Conservation (phyloP, 1,139 yeast genomes). For the Arxiozyma heterogenica region DNA sequence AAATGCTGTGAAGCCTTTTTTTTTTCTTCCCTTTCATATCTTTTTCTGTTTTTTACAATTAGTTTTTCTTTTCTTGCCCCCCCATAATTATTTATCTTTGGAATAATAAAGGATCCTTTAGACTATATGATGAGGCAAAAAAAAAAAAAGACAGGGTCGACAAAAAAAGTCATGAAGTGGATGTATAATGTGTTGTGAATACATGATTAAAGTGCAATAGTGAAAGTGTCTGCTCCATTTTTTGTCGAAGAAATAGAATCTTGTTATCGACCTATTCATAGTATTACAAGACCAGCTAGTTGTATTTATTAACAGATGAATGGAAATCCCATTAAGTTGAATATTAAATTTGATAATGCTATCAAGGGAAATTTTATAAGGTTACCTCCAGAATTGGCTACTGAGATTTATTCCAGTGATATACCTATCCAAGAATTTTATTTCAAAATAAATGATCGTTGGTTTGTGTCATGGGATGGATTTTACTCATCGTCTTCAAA, state of each 20-base stretch:
- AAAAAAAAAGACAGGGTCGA: no score
- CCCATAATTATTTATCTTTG: no score
- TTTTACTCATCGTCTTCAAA: slow-evolving; percentile 34
- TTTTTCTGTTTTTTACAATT: no score
- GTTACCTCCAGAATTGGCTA: slow-evolving; percentile 19
- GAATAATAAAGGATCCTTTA: no score
- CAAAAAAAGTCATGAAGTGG: neutral
- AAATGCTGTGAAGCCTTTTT: no score
- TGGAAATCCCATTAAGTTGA: neutral
- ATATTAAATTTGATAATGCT: slow-evolving; percentile 12
- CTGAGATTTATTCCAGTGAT: slow-evolving; percentile 12
- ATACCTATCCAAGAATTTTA: slow-evolving; percentile 13
- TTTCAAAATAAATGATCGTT: slow-evolving; percentile 6
- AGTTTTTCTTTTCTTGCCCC: no score
- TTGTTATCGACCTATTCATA: neutral
- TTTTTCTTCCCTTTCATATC: no score
- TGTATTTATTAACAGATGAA: neutral
- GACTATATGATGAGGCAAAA: no score
- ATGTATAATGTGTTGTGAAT: no score
- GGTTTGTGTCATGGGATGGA: slow-evolving; percentile 78
- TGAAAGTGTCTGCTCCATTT: no score
- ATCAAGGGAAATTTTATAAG: slow-evolving; percentile 25
- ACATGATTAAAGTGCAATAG: no score
- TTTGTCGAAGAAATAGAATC: neutral
- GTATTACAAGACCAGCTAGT: no score